phyloP scores from a whole-genome alignment of 2,329 filamentous ascomycete species.

The Cadophora sp. region DNA sequence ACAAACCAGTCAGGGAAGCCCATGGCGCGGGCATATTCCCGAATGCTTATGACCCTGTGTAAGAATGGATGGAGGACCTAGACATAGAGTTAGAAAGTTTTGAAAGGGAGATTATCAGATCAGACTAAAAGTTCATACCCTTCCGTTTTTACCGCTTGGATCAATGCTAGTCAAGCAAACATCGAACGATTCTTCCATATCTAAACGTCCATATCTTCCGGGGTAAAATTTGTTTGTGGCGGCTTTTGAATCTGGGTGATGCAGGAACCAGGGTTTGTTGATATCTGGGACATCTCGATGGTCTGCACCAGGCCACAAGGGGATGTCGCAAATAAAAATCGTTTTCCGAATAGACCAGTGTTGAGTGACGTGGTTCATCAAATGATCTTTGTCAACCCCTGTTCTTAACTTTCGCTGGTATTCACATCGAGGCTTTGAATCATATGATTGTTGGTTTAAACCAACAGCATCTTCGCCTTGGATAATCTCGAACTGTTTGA shows the following conservation, averaged over 20 bases:
- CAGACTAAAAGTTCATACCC: neutral
- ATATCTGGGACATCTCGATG: slow-evolving; percentile 10
- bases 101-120: neutral
- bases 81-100: neutral
- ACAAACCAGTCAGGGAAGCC: slow-evolving; percentile 31
- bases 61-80: slow-evolving; percentile 28
- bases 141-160: slow-evolving; percentile 3
- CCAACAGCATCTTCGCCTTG: slow-evolving; percentile 18
- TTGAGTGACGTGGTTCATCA: slow-evolving; percentile 28
- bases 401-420: slow-evolving; percentile 26
- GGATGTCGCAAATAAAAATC: slow-evolving; percentile 22
- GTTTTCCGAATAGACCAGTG: neutral
- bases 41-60: slow-evolving; percentile 22
- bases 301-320: slow-evolving; percentile 20
- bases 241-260: neutral
- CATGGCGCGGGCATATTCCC: slow-evolving; percentile 32
- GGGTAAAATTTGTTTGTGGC: neutral
- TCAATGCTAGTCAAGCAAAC: slow-evolving; percentile 12
- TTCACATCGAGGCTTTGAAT: slow-evolving; percentile 14
- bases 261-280: neutral
- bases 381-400: neutral
- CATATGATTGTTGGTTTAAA: slow-evolving; percentile 19
- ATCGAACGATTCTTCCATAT: neutral
- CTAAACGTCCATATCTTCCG: slow-evolving; percentile 11
- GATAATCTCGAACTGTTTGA: neutral